A percentile compares a stretch with the other conserved stretches of the same genome.
Evolutionary conservation across 2,329 filamentous ascomycete species (phyloP).

Genomic region (Fusarium penzigii): DNA sequence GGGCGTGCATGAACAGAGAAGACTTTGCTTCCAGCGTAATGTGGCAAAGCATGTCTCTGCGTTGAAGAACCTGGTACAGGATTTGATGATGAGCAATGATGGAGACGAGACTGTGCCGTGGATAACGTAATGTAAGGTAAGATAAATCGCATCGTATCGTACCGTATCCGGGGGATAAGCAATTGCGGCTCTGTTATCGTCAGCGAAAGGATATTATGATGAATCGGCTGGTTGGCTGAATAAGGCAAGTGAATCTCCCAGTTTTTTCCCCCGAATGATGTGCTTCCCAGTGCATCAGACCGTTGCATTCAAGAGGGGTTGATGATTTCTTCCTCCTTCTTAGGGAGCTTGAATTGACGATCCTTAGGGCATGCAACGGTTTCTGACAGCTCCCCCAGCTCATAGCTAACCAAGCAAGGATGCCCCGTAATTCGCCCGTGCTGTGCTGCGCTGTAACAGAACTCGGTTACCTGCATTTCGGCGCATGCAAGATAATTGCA

Average conservation of each 20-base stretch:
- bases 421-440: background rate
- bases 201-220: background rate
- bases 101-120: too few species aligned
- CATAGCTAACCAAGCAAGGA: background rate
- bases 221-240: background rate
- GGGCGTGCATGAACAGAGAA: background rate
- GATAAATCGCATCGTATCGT: too few species aligned
- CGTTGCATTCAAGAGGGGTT: background rate
- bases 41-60: background rate
- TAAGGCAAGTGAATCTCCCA: background rate
- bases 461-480: too few species aligned
- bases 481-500: too few species aligned
- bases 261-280: background rate
- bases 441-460: too few species aligned
- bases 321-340: too few species aligned
- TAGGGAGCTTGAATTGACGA: background rate
- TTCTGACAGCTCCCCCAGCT: background rate
- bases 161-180: too few species aligned
- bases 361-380: background rate
- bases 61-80: too few species aligned
- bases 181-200: background rate
- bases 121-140: too few species aligned
- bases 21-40: too few species aligned
- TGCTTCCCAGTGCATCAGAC: background rate
- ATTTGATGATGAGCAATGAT: too few species aligned